Evolutionary conservation across 164 flowering plant genomes (phyloP).

Genomic region (Magnolia officinalis): DNA sequence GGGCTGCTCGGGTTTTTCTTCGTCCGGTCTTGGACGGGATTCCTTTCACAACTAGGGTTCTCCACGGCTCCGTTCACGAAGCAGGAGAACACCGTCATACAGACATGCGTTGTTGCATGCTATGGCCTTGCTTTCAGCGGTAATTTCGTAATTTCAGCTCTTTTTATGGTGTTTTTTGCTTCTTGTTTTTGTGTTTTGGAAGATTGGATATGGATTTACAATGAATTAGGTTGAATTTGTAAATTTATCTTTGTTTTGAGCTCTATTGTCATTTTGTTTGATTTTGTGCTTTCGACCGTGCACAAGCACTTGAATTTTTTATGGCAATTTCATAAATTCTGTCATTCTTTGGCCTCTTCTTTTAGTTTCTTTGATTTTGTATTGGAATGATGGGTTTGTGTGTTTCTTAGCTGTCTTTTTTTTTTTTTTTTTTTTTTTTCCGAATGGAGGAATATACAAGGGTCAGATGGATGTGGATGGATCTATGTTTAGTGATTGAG

Average conservation of each 20-base stretch:
- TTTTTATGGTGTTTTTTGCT: not conserved
- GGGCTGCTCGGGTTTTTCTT: constrained; percentile 85
- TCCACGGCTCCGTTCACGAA: constrained; percentile 54
- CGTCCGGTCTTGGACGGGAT: constrained; percentile 71
- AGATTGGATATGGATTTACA: not conserved
- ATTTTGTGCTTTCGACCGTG: too few species aligned
- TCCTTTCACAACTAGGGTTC: constrained; percentile 54
- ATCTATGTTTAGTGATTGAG: too few species aligned
- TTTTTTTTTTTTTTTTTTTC: too few species aligned
- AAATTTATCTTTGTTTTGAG: not conserved
- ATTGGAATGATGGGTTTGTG: too few species aligned
- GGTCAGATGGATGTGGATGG: too few species aligned
- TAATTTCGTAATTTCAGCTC: not conserved
- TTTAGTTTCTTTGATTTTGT: too few species aligned
- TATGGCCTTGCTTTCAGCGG: constrained; percentile 91
- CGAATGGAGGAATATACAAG: too few species aligned
- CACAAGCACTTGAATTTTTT: too few species aligned
- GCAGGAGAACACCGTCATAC: constrained; percentile 91
- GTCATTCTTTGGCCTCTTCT: too few species aligned
- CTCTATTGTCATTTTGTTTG: too few species aligned
- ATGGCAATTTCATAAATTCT: too few species aligned
- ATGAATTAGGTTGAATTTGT: not conserved
- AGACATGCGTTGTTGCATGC: constrained; percentile 93
- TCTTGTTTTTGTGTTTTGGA: not conserved
- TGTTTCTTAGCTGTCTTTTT: too few species aligned